Base-by-base conservation (phyloP, 2,329 filamentous ascomycete species). In the Trichoderma sp. region DNA sequence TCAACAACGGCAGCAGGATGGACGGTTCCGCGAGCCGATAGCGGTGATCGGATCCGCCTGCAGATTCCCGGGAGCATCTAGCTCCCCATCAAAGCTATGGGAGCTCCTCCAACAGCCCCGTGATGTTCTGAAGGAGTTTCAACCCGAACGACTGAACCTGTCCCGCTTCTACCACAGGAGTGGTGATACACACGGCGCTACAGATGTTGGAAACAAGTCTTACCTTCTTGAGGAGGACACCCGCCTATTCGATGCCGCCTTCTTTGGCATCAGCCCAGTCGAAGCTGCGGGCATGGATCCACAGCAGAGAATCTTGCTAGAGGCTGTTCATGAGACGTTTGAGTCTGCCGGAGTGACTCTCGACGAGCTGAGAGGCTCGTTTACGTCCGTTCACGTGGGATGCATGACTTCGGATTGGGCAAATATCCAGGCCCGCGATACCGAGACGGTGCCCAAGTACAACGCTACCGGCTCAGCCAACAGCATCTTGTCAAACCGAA, bases 141-240 rank as follows among this genome's bases (percentile, higher is more conserved):
- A 63, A 4, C 30, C 59, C n/a, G 64, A 67, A 26, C 73, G 80
- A 4, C 77, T 82, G 67, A 79, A 81, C 44, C 72, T 76, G 30
- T 70, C 76, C 5, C 75, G 75, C 43, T 81, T 79, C 69, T 78
- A 80, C 63, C 80, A 82, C 67, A 78, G 78, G 0, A 78, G 79
- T 44, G 74, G 73, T 3, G 75, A 74, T 30, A 72, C 76, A 2
- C 76, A 78, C 44, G 78, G 78, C 34, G 75, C 74, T 76, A 63
- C 41, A 43, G 63, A 66, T 45, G 64, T 61, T 10, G 64, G 66
- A 57, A 67, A 52, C 28, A 79, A 51, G 17, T 60, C 56, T 3
- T 64, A 81, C 52, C 78, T 80, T 48, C 68, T 81, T 5, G 68
- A 72, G 7, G 71, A 73, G 3, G 70, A 80, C 57, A 70, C 79